Base-by-base conservation (phyloP, 1,139 yeast genomes). In the Suhomyces atakaporum region DNA sequence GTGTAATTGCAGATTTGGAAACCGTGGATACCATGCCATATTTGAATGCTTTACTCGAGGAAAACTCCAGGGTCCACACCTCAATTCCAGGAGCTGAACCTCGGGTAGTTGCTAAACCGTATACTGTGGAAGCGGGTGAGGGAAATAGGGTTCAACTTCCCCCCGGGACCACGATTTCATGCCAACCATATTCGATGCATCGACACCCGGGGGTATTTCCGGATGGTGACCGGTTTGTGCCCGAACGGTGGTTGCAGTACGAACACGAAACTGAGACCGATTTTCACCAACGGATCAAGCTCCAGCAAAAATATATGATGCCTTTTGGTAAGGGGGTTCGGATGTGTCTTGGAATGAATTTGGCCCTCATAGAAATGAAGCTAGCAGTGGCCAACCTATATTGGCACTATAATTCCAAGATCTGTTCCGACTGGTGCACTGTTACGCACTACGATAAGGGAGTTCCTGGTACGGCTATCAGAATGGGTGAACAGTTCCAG, bases 31-130 rank as follows among this genome's bases (percentile, higher is more conserved):
- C 56, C 8, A 58, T 82, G 30, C 80, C 79, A 1, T 74, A 71
- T 39, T 57, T 82, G 44, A 73, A 77, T 45, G 85, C 86, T 0
- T 63, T 81, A 10, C 51, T 81, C 5, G 66, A 71, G 39, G 90
- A 83, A 51, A 73, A 75, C 8, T 68, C 75, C 12, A 61, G 90
- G 35, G 63, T 82, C 1, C 86, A 81, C 56, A 66, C 87, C 1
- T 82, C 88, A 0, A 83, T 83, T 44, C 90, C 90, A 0, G 89
- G 89, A 1, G 77, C 83, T 26, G 88, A 82, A 53, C 89, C 89
- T 2, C 58, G 90, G 27, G 55, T 73, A 5, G 77, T 74, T 7
- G 62, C 60, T 39, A 47, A 51, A 33, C 46, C 52, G 4, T 63
- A 63, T 37, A 37, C 39, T 0, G 42, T 47, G 5, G 37, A 48